Conservation (phyloP, 768 basidiomycete genomes). For the Phylloporus scabripes region DNA sequence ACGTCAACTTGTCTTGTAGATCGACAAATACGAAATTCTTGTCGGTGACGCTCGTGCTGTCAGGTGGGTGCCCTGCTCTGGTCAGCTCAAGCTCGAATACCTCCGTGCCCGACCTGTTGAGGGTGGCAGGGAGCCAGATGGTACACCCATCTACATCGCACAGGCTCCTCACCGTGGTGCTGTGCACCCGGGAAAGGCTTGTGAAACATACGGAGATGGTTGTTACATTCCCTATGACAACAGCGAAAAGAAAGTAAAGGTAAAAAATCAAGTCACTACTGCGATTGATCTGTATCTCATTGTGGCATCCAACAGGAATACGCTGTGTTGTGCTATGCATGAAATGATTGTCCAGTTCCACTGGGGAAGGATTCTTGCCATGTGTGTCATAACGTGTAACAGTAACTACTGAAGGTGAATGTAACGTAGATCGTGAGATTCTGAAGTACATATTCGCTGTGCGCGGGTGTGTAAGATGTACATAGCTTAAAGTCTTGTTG, state of each 20-base stretch:
- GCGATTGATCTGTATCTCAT: not conserved
- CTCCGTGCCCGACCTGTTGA: conserved; percentile 55
- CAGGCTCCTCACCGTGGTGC: conserved; percentile 49
- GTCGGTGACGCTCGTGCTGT: conserved; percentile 54
- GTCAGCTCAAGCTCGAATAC: conserved; percentile 38
- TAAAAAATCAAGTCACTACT: conserved; percentile 21
- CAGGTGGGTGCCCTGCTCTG: conserved; percentile 50
- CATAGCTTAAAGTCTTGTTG: not conserved
- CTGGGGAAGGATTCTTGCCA: not conserved
- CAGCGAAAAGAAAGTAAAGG: conserved; percentile 48
- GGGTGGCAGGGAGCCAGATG: conserved; percentile 60
- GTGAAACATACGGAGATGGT: conserved; percentile 45
- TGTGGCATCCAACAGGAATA: not conserved
- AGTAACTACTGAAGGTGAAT: not conserved
- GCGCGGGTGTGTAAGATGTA: not conserved
- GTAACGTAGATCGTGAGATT: not conserved
- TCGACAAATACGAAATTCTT: conserved; percentile 64
- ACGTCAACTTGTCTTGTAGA: conserved; percentile 31
- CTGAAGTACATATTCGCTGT: not conserved
- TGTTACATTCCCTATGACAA: conserved; percentile 53
- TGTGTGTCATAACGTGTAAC: not conserved
- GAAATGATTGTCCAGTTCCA: not conserved
- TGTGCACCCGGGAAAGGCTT: conserved; percentile 61
- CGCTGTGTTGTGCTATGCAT: conserved; percentile 6
- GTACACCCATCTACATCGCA: conserved; percentile 55